Evolutionary conservation across 192 early-diverging fungal species (phyloP), one percentile per base, ranked within the genome.

Genomic region (Spinellus fusiger): DNA sequence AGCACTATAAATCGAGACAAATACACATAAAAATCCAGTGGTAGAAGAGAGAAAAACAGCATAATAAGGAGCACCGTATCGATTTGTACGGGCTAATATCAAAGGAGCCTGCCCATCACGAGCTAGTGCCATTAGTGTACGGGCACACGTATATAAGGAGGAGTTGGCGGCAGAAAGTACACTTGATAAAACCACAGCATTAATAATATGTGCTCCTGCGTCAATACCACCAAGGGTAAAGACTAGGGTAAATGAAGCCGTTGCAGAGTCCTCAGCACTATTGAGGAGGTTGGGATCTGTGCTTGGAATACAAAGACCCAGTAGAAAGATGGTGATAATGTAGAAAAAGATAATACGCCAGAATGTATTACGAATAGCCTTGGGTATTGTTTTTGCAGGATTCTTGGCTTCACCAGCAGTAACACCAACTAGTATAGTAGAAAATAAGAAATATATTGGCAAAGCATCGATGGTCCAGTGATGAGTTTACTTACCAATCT

Each of bases 381-480:
- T 71, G 48, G 89, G 89, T 12, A 90, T 82, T 75, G 51, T 82
- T 55, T 87, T 85, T n/a, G 75, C 73, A 20, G 93, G 93, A 75
- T 96, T 96, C 23, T 82, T 80, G 34, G 87, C 84, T 73, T 96
- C 93, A 69, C 91, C 93, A 32, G 91, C 91, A 15, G 93, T 91
- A 62, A 96, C 83, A 51, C 92, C 93, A 37, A 96, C 83, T 66
- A 37, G 35, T 34, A 22, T 31, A 37, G 10, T 3, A 28, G 31
- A 22, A 49, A 5, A 55, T 16, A 46, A 40, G 23, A 38, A 34
- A 53, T 25, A 54, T 22, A n/a, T 12, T 35, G 7, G 8, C 28
- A 48, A 18, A 32, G 15, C 9, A 16, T 0, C 1, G 32, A 9
- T 20, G 22, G 47, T n/a, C 20, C 27, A 27, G 31, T 28, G 15